Percentiles rank a stretch among this genome's conserved stretches.
Evolutionary conservation across 306 rosid genomes (phyloP).

Genomic region (Dryas drummondii): DNA sequence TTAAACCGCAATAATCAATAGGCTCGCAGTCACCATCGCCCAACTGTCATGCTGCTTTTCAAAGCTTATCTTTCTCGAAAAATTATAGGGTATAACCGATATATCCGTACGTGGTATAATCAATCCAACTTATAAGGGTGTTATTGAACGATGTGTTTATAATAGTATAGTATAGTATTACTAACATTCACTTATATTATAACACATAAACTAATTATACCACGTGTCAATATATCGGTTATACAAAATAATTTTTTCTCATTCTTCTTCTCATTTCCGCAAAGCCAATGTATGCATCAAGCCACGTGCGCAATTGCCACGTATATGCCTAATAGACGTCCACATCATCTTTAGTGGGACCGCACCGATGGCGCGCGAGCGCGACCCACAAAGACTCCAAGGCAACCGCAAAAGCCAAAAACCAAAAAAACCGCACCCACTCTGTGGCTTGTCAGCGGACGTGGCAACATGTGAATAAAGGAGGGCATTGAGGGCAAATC

Average conservation of each 20-base stretch:
- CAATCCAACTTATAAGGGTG: too few relatives aligned
- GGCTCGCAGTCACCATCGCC: constrained; percentile 6
- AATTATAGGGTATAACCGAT: too few relatives aligned
- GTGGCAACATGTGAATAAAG: constrained; percentile 38
- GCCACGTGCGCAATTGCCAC: constrained; percentile 13
- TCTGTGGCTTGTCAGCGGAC: constrained; percentile 27
- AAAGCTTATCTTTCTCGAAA: too few relatives aligned
- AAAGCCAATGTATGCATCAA: not conserved
- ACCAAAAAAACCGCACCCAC: constrained; percentile 20
- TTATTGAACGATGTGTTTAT: too few relatives aligned
- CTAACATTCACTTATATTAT: too few relatives aligned
- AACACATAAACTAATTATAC: too few relatives aligned
- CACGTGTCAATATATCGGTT: too few relatives aligned
- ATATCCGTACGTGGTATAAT: too few relatives aligned
- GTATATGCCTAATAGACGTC: not conserved
- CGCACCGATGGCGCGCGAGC: not conserved
- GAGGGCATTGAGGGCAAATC: constrained; percentile 18
- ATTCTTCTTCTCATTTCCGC: not conserved
- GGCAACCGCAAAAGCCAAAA: not conserved
- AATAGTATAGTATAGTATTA: too few relatives aligned
- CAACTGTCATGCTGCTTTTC: constrained; percentile 22
- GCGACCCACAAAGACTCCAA: not conserved
- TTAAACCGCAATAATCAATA: not conserved
- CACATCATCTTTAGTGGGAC: constrained; percentile 3
- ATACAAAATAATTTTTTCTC: too few relatives aligned